phyloP scores from a whole-genome alignment of 2,329 filamentous ascomycete genomes.

The Pseudocercospora fijiensis region DNA sequence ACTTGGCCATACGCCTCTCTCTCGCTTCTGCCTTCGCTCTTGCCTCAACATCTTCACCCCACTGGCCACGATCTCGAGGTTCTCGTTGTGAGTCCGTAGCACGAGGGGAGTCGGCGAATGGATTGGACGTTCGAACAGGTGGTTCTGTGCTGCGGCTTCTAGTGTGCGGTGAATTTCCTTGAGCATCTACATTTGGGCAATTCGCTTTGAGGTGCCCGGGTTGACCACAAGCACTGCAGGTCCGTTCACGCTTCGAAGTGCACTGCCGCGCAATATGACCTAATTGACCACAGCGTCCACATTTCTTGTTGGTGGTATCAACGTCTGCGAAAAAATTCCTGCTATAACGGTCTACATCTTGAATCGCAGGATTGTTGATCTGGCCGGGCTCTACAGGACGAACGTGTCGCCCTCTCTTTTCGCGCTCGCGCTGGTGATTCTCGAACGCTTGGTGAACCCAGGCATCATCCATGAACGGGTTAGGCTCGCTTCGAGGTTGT shows the following conservation, averaged over 20 bases:
- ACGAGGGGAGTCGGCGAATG: not conserved
- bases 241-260: not conserved
- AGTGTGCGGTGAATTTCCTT: not conserved
- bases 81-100: not conserved
- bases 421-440: slow-evolving; percentile 15
- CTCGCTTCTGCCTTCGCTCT: not conserved
- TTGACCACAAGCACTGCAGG: slow-evolving; percentile 2
- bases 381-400: not conserved
- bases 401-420: slow-evolving; percentile 3
- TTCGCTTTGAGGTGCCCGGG: not conserved
- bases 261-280: slow-evolving; percentile 22
- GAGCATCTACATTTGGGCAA: not conserved
- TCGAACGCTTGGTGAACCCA: slow-evolving; percentile 18
- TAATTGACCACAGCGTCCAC: slow-evolving; percentile 21
- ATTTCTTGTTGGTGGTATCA: slow-evolving; percentile 7
- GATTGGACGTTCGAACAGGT: not conserved
- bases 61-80: not conserved
- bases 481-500: slow-evolving; percentile 11
- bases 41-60: not conserved
- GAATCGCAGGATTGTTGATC: not conserved
- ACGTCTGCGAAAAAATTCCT: not conserved
- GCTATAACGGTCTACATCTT: not conserved
- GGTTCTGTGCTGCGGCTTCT: not conserved
- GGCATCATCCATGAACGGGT: slow-evolving; percentile 11
- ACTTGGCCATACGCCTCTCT: slow-evolving; percentile 6